Evolutionary conservation across 176 grass and related monocot genomes (phyloP), one percentile per base, ranked within the genome.

Genomic region (Raddia guianensis): DNA sequence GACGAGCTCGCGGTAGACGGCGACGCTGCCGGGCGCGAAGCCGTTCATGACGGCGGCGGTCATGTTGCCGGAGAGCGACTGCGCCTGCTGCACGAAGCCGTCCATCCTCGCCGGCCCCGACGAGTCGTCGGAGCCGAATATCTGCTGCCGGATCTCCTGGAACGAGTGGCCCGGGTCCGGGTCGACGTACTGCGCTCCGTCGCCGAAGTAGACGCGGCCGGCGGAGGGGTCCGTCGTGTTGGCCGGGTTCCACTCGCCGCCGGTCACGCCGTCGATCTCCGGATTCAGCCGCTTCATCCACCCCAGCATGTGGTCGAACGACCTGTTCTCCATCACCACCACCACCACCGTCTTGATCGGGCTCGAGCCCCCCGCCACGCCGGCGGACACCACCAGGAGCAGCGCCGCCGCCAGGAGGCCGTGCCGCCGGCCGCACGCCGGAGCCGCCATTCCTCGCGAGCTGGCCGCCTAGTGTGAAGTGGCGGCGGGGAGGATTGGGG

Each of bases 251-350:
- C 90, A 95, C 67, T 98, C 95, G 0, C 19, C 15, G 3, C 95
- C 95, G 0, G 90, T 91, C 15, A 95, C 92, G 40, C 95, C 95
- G 55, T 98, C 86, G 87, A 98, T 98, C 55, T 74, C 88, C 16
- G 90, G 90, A 82, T 95, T 98, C 9, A 94, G 88, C 0, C 76
- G 79, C 92, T 93, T 98, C 95, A 95, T 95, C 95, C 95, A 98
- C 7, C 95, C 95, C 47, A 98, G 92, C 95, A 98, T 98, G 90
- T 98, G 95, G 88, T 98, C 95, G 88, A 98, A 98, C 3, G 95
- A 98, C 0, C 95, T 92, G 86, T 98, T 98, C 95, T 98, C 95
- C 95, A 95, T 95, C 64, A 98, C 95, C 20, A 98, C 74, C 59
- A 98, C 90, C 72, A 98, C 88, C 66, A 98, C 88, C 74, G 90